A percentile compares a stretch with the other conserved stretches of the same genome.
phyloP scores from a whole-genome alignment of 192 early-diverging fungal genomes.

The Pecoramyces ruminantium region DNA sequence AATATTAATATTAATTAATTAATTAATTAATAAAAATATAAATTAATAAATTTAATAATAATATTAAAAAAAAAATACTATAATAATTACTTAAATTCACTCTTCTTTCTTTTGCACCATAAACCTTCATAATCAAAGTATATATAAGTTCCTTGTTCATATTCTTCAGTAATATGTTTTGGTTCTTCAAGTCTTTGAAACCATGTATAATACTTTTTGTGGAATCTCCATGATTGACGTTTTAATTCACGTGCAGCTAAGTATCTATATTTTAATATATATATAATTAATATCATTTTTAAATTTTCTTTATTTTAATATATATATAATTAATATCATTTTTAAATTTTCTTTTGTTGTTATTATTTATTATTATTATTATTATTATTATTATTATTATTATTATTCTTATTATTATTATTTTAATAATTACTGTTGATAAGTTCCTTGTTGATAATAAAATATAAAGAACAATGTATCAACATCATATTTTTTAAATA shows the following conservation, averaged over 20 bases:
- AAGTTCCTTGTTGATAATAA: conserved; percentile 92
- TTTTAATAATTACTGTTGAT: conserved; percentile 62
- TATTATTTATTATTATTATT: too few species aligned
- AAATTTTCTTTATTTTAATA: too few species aligned
- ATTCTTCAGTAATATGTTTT: conserved; percentile 85
- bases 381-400: too few species aligned
- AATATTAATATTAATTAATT: too few species aligned
- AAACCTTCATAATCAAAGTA: conserved; percentile 97
- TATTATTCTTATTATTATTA: too few species aligned
- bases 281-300: too few species aligned
- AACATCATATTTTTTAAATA: conserved; percentile 82
- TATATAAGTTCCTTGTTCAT: conserved; percentile 93
- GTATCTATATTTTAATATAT: too few species aligned
- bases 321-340: too few species aligned
- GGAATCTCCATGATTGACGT: conserved; percentile 93
- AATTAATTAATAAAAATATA: not conserved
- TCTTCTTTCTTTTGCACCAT: conserved; percentile 93
- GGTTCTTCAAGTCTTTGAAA: conserved; percentile 97
- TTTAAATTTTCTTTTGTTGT: too few species aligned
- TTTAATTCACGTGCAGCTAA: conserved; percentile 89
- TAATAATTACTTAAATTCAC: conserved; percentile 58
- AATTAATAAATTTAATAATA: not conserved
- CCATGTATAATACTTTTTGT: conserved; percentile 97
- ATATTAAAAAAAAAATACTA: not conserved
- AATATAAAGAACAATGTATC: conserved; percentile 97